These are phyloP conservation scores for Abrus pulchellus DNA, from an alignment of 306 rosid genomes.

Conservation along the genomic window DNA sequence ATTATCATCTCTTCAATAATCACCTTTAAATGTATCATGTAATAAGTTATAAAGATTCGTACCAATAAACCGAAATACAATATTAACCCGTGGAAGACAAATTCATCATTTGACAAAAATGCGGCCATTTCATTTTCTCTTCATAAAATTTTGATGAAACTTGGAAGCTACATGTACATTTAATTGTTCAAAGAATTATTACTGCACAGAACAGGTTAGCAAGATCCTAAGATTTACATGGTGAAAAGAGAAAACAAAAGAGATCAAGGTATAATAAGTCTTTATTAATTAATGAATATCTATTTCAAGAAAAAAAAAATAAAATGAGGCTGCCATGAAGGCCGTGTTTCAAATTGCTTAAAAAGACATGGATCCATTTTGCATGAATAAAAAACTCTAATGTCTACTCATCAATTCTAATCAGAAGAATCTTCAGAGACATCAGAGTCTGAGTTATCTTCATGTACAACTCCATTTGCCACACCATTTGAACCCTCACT, in stretches of 20 bases:
- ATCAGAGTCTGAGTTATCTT: constrained; percentile 69
- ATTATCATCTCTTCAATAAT: no score
- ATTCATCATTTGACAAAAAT: no score
- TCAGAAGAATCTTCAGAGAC: constrained; percentile 87
- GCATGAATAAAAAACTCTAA: constrained; percentile 29
- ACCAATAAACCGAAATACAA: no score
- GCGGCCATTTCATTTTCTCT: no score
- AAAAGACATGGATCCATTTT: constrained; percentile 49
- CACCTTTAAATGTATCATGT: neutral
- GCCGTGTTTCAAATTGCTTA: constrained; percentile 45
- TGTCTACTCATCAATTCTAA: constrained; percentile 33
- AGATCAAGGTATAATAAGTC: neutral
- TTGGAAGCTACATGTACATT: no score
- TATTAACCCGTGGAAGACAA: no score
- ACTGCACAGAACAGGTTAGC: no score
- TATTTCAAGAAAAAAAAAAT: constrained; percentile 2
- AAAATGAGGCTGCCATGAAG: constrained; percentile 14
- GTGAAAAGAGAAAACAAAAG: neutral
- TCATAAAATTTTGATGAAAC: no score
- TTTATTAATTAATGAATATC: constrained; percentile 54
- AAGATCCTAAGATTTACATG: neutral
- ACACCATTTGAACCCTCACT: constrained; percentile 80
- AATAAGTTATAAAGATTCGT: no score
- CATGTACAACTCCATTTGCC: constrained; percentile 62
- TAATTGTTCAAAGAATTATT: no score